These are phyloP conservation scores for Mycocentrospora acerina DNA, from an alignment of 2,329 filamentous ascomycete species.

Conservation along the genomic window DNA sequence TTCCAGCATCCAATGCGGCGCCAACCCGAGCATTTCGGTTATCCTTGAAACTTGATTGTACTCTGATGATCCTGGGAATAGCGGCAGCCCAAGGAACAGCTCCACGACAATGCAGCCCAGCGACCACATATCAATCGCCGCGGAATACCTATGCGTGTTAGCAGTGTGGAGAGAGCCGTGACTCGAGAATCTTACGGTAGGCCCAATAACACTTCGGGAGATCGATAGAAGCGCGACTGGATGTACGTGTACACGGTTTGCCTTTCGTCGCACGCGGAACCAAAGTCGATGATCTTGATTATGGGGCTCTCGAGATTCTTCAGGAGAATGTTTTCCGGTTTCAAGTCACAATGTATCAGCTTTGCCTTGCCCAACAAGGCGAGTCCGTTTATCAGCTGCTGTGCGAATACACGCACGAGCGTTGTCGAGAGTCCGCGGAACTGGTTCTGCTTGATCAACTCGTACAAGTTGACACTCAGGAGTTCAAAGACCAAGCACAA, in stretches of 20 bases:
- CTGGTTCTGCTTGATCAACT: conserved; percentile 99
- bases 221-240: conserved; percentile 96
- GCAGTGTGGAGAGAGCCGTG: not conserved
- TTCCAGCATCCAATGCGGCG: conserved; percentile 98
- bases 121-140: conserved; percentile 99
- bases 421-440: conserved; percentile 97
- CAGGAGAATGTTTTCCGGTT: conserved; percentile 94
- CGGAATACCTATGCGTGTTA: conserved; percentile 67
- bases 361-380: conserved; percentile 93
- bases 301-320: conserved; percentile 87
- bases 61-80: conserved; percentile 96
- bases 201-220: conserved; percentile 92
- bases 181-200: conserved; percentile 59
- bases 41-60: conserved; percentile 98
- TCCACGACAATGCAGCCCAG: conserved; percentile 98
- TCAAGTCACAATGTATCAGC: conserved; percentile 95
- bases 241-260: conserved; percentile 99
- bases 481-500: conserved; percentile 95
- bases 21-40: conserved; percentile 95
- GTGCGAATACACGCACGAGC: conserved; percentile 93
- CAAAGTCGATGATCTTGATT: conserved; percentile 99
- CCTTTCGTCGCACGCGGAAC: conserved; percentile 94
- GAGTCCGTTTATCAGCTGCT: conserved; percentile 90
- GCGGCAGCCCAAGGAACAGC: conserved; percentile 86
- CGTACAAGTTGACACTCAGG: conserved; percentile 95